These are phyloP conservation scores for Pythium folliculosum DNA, from an alignment of 352 stramenopile species.

Conservation along the genomic window DNA sequence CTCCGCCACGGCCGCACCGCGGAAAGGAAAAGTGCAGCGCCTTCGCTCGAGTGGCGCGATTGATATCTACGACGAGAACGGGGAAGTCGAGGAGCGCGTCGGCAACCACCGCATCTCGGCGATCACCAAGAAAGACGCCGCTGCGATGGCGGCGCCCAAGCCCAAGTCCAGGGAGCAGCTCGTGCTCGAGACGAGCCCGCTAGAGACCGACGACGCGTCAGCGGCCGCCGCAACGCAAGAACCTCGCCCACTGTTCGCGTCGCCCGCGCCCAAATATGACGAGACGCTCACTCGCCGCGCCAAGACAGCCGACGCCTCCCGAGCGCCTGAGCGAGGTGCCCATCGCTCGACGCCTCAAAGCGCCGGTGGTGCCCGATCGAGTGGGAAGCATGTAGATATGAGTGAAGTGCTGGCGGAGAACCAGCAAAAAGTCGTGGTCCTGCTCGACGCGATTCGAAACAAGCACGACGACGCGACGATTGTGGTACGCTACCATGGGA, in stretches of 20 bases:
- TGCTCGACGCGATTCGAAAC: conserved; percentile 44
- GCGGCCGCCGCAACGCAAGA: background rate
- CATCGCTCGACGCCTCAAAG: conserved; percentile 10
- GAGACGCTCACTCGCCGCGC: conserved; percentile 20
- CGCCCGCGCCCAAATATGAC: background rate
- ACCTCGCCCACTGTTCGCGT: conserved; percentile 5
- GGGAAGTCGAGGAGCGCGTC: conserved; percentile 49
- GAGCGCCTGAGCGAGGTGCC: conserved; percentile 22
- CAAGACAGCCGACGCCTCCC: conserved; percentile 27
- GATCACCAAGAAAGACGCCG: background rate
- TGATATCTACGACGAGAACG: conserved; percentile 59
- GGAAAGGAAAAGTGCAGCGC: conserved; percentile 43
- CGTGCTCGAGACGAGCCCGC: background rate
- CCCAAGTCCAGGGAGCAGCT: background rate
- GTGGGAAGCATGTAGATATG: conserved; percentile 43
- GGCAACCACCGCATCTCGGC: conserved; percentile 38
- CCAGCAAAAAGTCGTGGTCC: conserved; percentile 56
- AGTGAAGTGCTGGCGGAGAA: conserved; percentile 48
- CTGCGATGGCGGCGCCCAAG: background rate
- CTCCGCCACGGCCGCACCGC: background rate
- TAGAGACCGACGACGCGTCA: background rate
- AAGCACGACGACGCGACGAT: conserved; percentile 40
- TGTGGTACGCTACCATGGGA: conserved; percentile 37
- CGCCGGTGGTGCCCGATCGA: conserved; percentile 21
- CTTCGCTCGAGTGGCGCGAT: conserved; percentile 47